phyloP scores from a whole-genome alignment of 345 rosid species.

The Eucalyptus pauciflora region DNA sequence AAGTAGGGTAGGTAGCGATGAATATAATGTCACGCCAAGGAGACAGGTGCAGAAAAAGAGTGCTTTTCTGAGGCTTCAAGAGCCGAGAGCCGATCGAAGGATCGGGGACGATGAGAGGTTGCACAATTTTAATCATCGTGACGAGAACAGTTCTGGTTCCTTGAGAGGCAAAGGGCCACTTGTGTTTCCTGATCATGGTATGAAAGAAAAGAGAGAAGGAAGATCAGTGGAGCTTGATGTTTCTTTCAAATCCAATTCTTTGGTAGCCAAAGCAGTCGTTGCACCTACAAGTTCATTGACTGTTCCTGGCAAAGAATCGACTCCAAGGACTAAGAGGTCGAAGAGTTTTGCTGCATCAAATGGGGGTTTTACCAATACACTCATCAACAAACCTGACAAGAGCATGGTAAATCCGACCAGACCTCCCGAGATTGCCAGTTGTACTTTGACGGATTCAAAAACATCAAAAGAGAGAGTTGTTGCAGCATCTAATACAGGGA shows the following conservation, averaged over 20 bases:
- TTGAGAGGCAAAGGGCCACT: slow-evolving; percentile 39
- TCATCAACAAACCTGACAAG: not conserved
- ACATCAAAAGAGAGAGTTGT: slow-evolving; percentile 13
- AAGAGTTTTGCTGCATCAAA: slow-evolving; percentile 19
- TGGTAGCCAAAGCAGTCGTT: slow-evolving; percentile 67
- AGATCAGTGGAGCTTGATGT: slow-evolving; percentile 75
- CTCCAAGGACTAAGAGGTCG: slow-evolving; percentile 40
- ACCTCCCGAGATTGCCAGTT: not conserved
- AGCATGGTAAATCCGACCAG: not conserved
- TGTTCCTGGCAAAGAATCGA: slow-evolving; percentile 13
- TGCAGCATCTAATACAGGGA: slow-evolving; percentile 2
- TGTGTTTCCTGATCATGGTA: slow-evolving; percentile 13
- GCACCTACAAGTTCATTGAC: slow-evolving; percentile 21
- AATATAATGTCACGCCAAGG: slow-evolving; percentile 30
- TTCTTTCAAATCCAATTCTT: slow-evolving; percentile 67
- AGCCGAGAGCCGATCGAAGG: slow-evolving; percentile 23
- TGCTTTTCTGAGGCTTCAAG: slow-evolving; percentile 76
- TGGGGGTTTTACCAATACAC: slow-evolving; percentile 17
- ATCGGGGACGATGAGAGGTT: slow-evolving; percentile 39
- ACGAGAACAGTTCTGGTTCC: slow-evolving; percentile 25
- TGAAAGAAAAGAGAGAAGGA: slow-evolving; percentile 37
- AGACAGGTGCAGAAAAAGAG: slow-evolving; percentile 74
- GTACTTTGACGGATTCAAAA: slow-evolving; percentile 16
- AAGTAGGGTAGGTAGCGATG: slow-evolving; percentile 37
- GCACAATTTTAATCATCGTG: slow-evolving; percentile 16